phyloP scores from a whole-genome alignment of 352 stramenopile genomes.

The Globisporangium nodosum region DNA sequence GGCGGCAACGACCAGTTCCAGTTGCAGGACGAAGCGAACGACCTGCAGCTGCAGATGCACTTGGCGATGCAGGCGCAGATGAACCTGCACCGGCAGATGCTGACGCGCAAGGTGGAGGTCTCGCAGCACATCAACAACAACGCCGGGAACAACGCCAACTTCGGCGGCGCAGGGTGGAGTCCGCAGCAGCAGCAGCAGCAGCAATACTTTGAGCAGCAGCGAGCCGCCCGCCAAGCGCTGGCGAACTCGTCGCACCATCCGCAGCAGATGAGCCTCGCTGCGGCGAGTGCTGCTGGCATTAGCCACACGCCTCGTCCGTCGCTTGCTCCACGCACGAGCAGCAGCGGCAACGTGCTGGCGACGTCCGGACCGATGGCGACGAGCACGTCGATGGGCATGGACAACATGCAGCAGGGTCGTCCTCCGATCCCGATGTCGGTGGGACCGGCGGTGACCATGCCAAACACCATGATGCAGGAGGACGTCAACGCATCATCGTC shows the following conservation, averaged over 20 bases:
- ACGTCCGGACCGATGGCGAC: background rate
- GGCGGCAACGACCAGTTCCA: conserved; percentile 36
- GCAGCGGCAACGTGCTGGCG: conserved; percentile 3
- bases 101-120: conserved; percentile 80
- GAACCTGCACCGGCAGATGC: conserved; percentile 85
- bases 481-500: background rate
- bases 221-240: conserved; percentile 5
- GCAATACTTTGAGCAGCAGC: conserved; percentile 17
- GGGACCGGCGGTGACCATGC: conserved; percentile 3
- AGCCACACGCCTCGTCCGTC: conserved; percentile 12
- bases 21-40: conserved; percentile 48
- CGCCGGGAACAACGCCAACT: conserved; percentile 13
- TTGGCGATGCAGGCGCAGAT: conserved; percentile 86
- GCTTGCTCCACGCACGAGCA: conserved; percentile 8
- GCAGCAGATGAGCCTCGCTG: conserved; percentile 12
- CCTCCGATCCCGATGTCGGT: conserved; percentile 5
- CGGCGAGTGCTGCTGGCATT: background rate
- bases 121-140: conserved; percentile 43
- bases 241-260: conserved; percentile 11
- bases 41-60: conserved; percentile 83
- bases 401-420: conserved; percentile 3
- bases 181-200: conserved; percentile 14
- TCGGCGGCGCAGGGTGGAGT: conserved; percentile 11
- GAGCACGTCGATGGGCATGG: conserved; percentile 5
- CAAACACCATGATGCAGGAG: conserved; percentile 8